Conservation (phyloP, 306 rosid genomes). For the Cucumis cinereus region DNA sequence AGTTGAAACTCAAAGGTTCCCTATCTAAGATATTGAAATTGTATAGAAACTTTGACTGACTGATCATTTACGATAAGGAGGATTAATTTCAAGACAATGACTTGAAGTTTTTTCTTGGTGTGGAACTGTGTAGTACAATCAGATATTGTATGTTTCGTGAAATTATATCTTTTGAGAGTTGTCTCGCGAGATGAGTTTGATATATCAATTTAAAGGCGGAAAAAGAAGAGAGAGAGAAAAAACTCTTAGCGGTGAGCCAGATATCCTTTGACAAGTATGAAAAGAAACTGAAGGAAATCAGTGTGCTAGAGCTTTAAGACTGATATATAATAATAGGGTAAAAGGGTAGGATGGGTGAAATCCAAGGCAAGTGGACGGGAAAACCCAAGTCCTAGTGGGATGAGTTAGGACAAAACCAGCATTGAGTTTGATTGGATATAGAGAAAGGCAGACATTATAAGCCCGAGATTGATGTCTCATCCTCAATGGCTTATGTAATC, state of each 20-base stretch:
- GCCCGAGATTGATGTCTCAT: background rate
- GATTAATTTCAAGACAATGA: background rate
- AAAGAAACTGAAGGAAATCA: background rate
- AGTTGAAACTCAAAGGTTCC: background rate
- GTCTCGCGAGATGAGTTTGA: background rate
- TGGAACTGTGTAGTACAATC: background rate
- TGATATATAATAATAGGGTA: background rate
- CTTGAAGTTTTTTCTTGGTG: background rate
- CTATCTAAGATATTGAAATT: background rate
- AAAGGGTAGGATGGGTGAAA: background rate
- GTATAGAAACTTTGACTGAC: background rate
- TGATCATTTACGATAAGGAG: background rate
- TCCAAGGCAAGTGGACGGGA: background rate
- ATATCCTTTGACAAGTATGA: background rate
- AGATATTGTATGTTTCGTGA: too few species aligned
- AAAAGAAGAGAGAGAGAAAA: too few species aligned
- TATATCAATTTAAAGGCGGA: too few species aligned
- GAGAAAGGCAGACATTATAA: constrained; percentile 8
- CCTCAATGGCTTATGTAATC: constrained; percentile 1
- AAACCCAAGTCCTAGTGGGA: constrained; percentile 1
- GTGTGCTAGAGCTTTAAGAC: background rate
- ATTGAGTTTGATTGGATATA: constrained; percentile 12
- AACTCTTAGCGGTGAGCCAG: background rate
- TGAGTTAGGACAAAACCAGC: constrained; percentile 8
- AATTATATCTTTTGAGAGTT: background rate